phyloP scores from a whole-genome alignment of 1,284 basidiomycete species.

The Somion occarium region DNA sequence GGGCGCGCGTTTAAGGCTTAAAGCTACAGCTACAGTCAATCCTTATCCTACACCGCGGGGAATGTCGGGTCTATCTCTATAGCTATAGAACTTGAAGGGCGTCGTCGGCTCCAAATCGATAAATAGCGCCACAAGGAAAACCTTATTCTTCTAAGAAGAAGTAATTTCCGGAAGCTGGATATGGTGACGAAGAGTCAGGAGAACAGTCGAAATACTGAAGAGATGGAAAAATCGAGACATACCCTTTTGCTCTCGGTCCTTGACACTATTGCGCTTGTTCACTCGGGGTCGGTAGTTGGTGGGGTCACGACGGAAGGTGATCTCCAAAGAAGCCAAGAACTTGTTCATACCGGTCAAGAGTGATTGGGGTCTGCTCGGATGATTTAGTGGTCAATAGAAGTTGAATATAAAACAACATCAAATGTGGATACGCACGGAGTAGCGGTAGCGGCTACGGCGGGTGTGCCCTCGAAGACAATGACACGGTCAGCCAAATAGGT shows the following conservation, averaged over 20 bases:
- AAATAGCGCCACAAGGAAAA: slow-evolving; percentile 4
- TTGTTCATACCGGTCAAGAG: slow-evolving; percentile 87
- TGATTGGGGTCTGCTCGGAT: slow-evolving; percentile 62
- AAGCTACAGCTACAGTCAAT: slow-evolving; percentile 6
- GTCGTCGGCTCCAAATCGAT: neutral
- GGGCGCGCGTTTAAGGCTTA: neutral
- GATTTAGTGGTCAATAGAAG: slow-evolving; percentile 13
- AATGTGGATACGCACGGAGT: slow-evolving; percentile 58
- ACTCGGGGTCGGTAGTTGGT: slow-evolving; percentile 92
- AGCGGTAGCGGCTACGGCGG: slow-evolving; percentile 79
- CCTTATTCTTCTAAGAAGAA: slow-evolving; percentile 85
- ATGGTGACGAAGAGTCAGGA: neutral
- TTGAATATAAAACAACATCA: neutral
- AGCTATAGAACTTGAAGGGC: slow-evolving; percentile 3
- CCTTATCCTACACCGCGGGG: slow-evolving; percentile 18
- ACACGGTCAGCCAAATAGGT: slow-evolving; percentile 97
- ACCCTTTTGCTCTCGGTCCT: slow-evolving; percentile 94
- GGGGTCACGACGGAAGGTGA: slow-evolving; percentile 95
- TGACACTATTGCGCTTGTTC: slow-evolving; percentile 90
- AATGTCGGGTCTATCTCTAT: slow-evolving; percentile 14
- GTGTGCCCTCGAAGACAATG: slow-evolving; percentile 90
- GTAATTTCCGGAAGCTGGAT: slow-evolving; percentile 71
- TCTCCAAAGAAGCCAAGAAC: slow-evolving; percentile 89
- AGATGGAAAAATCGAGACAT: slow-evolving; percentile 22
- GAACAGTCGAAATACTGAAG: slow-evolving; percentile 8